A percentile compares a stretch with the other conserved stretches of the same genome.
phyloP scores from a whole-genome alignment of 441 rosid genomes.

The Erodium chrysanthum region DNA sequence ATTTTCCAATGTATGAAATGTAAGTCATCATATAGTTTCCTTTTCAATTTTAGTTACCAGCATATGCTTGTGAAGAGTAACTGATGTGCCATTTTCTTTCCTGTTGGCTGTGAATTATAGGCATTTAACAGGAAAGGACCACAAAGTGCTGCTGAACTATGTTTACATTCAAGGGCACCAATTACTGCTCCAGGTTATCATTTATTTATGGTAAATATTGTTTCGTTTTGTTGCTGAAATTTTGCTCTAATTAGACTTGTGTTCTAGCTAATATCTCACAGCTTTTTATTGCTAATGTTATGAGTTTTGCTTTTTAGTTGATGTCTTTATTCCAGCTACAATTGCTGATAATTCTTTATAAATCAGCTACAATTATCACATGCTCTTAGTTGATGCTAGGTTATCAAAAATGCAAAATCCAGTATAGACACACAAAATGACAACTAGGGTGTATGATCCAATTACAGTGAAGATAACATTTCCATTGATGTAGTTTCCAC shows the following conservation, averaged over 20 bases:
- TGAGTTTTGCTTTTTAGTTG: neutral
- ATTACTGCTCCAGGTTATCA: neutral
- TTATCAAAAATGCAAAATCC: neutral
- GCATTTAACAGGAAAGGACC: neutral
- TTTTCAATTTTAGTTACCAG: neutral
- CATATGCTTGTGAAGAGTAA: neutral
- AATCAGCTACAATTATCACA: no score
- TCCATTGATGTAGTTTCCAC: neutral
- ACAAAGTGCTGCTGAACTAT: neutral
- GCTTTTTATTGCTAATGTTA: neutral
- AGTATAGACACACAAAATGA: neutral
- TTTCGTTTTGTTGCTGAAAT: neutral
- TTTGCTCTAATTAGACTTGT: neutral
- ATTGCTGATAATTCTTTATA: no score
- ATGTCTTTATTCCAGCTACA: no score
- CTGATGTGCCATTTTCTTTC: neutral
- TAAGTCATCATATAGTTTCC: neutral
- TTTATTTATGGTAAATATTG: neutral
- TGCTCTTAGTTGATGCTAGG: no score
- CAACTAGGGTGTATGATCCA: no score
- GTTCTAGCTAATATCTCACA: neutral
- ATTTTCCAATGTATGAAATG: neutral
- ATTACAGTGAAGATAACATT: neutral
- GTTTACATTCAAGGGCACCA: no score
- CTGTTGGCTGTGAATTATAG: neutral